Conservation (phyloP, 305 asterid genomes). For the Salvia sclarea region DNA sequence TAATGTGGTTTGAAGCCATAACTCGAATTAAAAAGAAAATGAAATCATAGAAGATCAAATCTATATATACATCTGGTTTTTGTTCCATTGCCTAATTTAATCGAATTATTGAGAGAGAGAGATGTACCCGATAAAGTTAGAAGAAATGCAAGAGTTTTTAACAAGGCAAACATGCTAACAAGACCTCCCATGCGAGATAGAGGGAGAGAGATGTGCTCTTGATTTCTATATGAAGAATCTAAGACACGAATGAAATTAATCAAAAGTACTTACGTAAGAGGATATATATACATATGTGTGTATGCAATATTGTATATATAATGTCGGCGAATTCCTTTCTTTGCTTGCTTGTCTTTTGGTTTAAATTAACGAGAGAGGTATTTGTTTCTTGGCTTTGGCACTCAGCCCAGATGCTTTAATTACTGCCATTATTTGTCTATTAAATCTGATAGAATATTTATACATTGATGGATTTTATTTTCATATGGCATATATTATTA, state of each 20-base stretch:
- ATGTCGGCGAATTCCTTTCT: conserved; percentile 62
- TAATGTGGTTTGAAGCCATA: neutral
- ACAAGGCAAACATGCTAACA: conserved; percentile 34
- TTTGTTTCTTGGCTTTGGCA: conserved; percentile 39
- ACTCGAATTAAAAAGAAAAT: too few relatives aligned
- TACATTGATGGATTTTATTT: neutral
- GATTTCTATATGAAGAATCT: conserved; percentile 13
- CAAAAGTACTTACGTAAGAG: conserved; percentile 16
- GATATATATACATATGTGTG: conserved; percentile 7
- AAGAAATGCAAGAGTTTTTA: conserved; percentile 49
- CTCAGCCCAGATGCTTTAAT: conserved; percentile 24
- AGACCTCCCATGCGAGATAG: conserved; percentile 36
- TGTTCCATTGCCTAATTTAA: neutral
- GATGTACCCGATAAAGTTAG: conserved; percentile 49
- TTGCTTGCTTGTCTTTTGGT: conserved; percentile 60
- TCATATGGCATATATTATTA: neutral
- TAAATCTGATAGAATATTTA: neutral
- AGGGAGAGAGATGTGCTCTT: conserved; percentile 19
- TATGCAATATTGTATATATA: neutral
- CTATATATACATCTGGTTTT: neutral
- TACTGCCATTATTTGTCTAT: conserved; percentile 4
- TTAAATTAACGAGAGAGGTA: conserved; percentile 31
- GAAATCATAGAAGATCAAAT: neutral
- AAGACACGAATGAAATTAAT: conserved; percentile 27
- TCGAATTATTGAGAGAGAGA: neutral